Base-by-base conservation (phyloP, 2,329 filamentous ascomycete species). In the Dactylellina haptotyla region DNA sequence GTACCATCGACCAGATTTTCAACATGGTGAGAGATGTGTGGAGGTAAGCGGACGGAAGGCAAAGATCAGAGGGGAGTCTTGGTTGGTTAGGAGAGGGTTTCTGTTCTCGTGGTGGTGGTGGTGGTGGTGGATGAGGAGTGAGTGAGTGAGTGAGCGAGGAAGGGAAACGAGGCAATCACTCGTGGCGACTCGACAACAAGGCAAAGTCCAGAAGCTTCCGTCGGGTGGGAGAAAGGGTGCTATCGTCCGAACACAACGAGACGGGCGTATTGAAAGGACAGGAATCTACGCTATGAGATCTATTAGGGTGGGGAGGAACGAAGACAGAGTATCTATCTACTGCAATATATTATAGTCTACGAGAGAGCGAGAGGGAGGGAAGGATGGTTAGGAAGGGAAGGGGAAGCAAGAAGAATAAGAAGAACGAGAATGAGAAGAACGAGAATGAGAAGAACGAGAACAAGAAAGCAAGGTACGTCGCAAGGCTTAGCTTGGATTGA, bases 1-100 rank as follows among this genome's bases (percentile, higher is more conserved):
- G 57, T 85, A 96, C 93, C 94, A 98, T 97, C 79, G 93, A 96
- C 95, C 94, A 98, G 85, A 98, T 97, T 85, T 98, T 98, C 86
- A 97, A 87, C 95, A 98, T 75, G 18, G 62, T 66, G 59, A 39
- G n/a, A 32, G 32, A 41, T 50, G 41, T 18, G 34, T 6, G n/a
- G 28, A 25, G 10, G 39, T 18, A 8, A 3, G 14, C 3, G 20
- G 14, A 46, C n/a, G 1, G 41, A 41, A 14, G 23, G 48, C 23
- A 10, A 41, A 57, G 25, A 37, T 26, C 10, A 23, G 25, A 34
- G 25, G 8, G 39, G 39, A 34, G 39, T 23, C 26, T 14, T 20
- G 23, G 23, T 23, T 23, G 25, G 18, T 23, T 32, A 23, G 28
- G 41, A 59, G 34, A 43, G 28, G 28, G n/a, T n/a, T n/a, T n/a